Evolutionary conservation across 176 grass and related monocot species (phyloP).

Genomic region (Phoenix roebelenii): DNA sequence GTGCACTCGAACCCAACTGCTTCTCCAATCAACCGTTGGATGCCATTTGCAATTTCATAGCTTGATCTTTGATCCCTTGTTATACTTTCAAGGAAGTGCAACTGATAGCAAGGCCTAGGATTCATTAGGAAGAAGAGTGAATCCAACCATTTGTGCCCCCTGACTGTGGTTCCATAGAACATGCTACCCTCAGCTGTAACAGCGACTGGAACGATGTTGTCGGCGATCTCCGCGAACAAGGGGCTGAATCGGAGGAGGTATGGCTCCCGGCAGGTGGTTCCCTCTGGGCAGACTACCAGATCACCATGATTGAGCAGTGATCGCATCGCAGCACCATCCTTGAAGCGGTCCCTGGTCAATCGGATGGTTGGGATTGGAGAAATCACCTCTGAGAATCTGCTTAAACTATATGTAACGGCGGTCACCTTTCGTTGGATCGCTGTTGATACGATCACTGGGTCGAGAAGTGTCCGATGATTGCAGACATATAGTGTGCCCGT

Average conservation of each 20-base stretch:
- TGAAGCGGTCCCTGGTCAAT: not conserved
- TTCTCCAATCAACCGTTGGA: not conserved
- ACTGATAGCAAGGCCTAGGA: not conserved
- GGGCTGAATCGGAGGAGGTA: slow-evolving; percentile 8
- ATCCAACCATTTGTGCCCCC: slow-evolving; percentile 6
- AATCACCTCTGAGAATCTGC: slow-evolving; percentile 49
- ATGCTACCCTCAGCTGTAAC: not conserved
- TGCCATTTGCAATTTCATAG: too few species aligned
- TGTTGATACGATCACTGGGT: slow-evolving; percentile 48
- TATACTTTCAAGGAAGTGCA: not conserved
- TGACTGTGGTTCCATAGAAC: slow-evolving; percentile 10
- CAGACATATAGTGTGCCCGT: slow-evolving; percentile 43
- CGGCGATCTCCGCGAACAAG: not conserved
- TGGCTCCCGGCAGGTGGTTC: slow-evolving; percentile 10
- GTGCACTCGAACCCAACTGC: slow-evolving; percentile 3
- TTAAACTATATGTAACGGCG: slow-evolving; percentile 57
- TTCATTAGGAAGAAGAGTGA: slow-evolving; percentile 13
- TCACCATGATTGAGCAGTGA: not conserved
- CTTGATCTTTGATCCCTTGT: too few species aligned
- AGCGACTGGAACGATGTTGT: slow-evolving; percentile 1
- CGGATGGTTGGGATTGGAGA: slow-evolving; percentile 4
- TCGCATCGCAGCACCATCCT: not conserved
- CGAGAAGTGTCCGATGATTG: slow-evolving; percentile 68
- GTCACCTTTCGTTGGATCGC: slow-evolving; percentile 39
- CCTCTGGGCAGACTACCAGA: slow-evolving; percentile 3